phyloP scores from a whole-genome alignment of 257 asterid species.

The Forsythia viridissima region DNA sequence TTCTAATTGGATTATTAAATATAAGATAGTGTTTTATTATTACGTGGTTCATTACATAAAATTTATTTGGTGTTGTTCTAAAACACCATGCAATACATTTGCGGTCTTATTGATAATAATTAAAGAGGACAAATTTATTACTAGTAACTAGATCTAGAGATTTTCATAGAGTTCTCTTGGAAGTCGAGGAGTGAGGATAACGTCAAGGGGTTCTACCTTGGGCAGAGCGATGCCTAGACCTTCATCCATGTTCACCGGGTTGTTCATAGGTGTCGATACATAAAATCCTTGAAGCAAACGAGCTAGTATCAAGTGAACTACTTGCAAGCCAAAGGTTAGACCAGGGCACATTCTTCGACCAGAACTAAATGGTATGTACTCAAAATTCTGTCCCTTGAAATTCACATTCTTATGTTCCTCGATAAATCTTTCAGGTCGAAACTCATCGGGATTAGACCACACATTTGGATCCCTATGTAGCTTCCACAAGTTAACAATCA shows the following conservation, averaged over 20 bases:
- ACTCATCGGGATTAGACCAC: slow-evolving; percentile 44
- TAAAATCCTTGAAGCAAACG: slow-evolving; percentile 57
- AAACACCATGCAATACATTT: too few relatives aligned
- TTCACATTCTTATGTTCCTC: slow-evolving; percentile 12
- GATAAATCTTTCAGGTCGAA: slow-evolving; percentile 52
- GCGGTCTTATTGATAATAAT: too few relatives aligned
- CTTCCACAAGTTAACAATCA: slow-evolving; percentile 54
- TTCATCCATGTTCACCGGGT: slow-evolving; percentile 51
- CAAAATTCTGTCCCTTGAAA: slow-evolving; percentile 42
- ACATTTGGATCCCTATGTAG: slow-evolving; percentile 52
- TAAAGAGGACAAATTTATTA: too few relatives aligned
- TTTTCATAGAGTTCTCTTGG: slow-evolving; percentile 29
- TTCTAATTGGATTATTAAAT: too few relatives aligned
- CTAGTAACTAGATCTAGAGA: slow-evolving; percentile 16
- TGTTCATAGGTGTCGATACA: slow-evolving; percentile 25
- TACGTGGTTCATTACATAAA: too few relatives aligned
- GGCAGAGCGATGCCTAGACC: slow-evolving; percentile 54
- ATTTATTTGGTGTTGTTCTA: too few relatives aligned
- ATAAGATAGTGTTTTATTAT: too few relatives aligned
- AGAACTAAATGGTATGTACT: slow-evolving; percentile 53
- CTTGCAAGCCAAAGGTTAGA: slow-evolving; percentile 36
- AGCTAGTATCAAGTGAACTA: slow-evolving; percentile 41
- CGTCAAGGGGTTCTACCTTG: slow-evolving; percentile 47
- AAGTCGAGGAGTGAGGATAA: slow-evolving; percentile 47
- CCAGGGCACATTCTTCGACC: slow-evolving; percentile 66